These are phyloP conservation scores for Aspergillus kassunensis DNA, from an alignment of 495 filamentous ascomycete genomes.

Conservation along the genomic window DNA sequence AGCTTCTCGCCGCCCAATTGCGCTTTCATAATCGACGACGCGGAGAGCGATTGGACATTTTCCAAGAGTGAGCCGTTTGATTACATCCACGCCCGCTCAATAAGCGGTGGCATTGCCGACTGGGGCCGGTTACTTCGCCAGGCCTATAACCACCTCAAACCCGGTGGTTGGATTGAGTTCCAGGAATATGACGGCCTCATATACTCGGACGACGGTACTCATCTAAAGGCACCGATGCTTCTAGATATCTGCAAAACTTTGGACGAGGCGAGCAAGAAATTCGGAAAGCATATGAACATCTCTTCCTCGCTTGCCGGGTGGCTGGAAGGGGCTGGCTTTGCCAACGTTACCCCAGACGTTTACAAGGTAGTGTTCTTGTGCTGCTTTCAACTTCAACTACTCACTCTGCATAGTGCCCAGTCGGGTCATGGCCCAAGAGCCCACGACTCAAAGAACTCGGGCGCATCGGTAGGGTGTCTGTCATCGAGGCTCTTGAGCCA, in stretches of 20 bases:
- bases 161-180: constrained; percentile 54
- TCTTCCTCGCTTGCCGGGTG: constrained; percentile 20
- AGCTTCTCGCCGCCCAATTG: constrained; percentile 47
- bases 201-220: constrained; percentile 37
- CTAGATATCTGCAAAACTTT: constrained; percentile 27
- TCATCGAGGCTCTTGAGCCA: constrained; percentile 46
- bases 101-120: constrained; percentile 44
- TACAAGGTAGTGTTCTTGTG: constrained; percentile 34
- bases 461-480: constrained; percentile 29
- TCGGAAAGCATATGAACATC: constrained; percentile 39
- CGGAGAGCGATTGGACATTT: constrained; percentile 48
- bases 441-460: constrained; percentile 48
- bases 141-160: constrained; percentile 40
- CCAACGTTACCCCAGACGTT: constrained; percentile 32
- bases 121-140: constrained; percentile 38
- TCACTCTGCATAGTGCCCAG: constrained; percentile 28
- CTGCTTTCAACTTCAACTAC: background rate
- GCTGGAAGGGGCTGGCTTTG: constrained; percentile 33
- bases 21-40: constrained; percentile 47
- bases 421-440: constrained; percentile 51
- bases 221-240: constrained; percentile 21
- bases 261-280: constrained; percentile 29
- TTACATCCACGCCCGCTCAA: constrained; percentile 43
- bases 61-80: constrained; percentile 38
- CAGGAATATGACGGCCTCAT: constrained; percentile 46